These are phyloP conservation scores for Ormosia semicastrata DNA, from an alignment of 306 rosid species.

Conservation along the genomic window DNA sequence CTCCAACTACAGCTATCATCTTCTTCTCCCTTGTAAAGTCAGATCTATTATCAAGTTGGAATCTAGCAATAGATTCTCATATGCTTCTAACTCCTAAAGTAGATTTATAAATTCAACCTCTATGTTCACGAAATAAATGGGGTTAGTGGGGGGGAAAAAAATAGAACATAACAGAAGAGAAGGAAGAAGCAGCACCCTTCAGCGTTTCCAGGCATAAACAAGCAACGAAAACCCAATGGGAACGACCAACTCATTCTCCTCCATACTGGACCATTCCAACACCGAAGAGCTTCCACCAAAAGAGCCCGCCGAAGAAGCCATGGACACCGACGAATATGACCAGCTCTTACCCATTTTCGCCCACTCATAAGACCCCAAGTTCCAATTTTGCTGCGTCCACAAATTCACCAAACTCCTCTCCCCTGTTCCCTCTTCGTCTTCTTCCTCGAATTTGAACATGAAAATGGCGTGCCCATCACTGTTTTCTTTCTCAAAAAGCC, in stretches of 20 bases:
- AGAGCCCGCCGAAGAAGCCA: slow-evolving; percentile 77
- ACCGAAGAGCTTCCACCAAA: slow-evolving; percentile 72
- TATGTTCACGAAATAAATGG: slow-evolving; percentile 62
- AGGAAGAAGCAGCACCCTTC: slow-evolving; percentile 20
- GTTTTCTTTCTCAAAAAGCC: slow-evolving; percentile 61
- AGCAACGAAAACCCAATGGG: slow-evolving; percentile 76
- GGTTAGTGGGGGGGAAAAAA: slow-evolving; percentile 32
- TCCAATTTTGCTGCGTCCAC: slow-evolving; percentile 56
- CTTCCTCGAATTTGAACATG: slow-evolving; percentile 85
- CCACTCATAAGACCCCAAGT: slow-evolving; percentile 54
- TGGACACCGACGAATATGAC: slow-evolving; percentile 72
- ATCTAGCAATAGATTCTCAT: slow-evolving; percentile 10
- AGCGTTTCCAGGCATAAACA: slow-evolving; percentile 86
- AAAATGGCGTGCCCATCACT: slow-evolving; percentile 68
- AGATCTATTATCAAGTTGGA: slow-evolving; percentile 21
- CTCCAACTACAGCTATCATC: not conserved
- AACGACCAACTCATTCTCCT: slow-evolving; percentile 70
- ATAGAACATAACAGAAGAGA: not conserved
- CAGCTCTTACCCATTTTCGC: slow-evolving; percentile 63
- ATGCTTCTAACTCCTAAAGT: not conserved
- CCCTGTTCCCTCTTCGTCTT: slow-evolving; percentile 11
- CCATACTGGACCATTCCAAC: slow-evolving; percentile 83
- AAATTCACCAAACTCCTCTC: slow-evolving; percentile 34
- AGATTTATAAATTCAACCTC: slow-evolving; percentile 18
- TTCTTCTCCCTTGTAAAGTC: not conserved